These are phyloP conservation scores for Dryas alaskensis DNA, from an alignment of 306 rosid species.

Conservation along the genomic window DNA sequence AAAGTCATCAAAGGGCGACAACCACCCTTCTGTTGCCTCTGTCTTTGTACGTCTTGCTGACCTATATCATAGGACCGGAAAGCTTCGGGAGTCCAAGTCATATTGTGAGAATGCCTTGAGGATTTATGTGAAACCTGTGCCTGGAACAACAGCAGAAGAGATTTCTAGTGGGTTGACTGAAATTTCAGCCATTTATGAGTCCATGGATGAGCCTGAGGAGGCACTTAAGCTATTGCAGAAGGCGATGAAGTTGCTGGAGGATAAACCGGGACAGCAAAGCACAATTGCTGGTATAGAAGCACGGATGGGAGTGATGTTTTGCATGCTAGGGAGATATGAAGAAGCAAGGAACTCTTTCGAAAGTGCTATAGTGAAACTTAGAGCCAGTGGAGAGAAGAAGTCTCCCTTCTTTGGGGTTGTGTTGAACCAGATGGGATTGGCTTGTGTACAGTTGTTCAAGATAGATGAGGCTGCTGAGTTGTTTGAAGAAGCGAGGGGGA, in stretches of 20 bases:
- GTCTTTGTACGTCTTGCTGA: conserved; percentile 95
- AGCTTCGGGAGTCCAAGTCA: conserved; percentile 91
- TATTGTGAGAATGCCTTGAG: conserved; percentile 92
- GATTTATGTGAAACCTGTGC: conserved; percentile 90
- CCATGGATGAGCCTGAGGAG: conserved; percentile 93
- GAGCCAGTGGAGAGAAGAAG: conserved; percentile 93
- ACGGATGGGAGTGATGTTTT: conserved; percentile 95
- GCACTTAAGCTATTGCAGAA: conserved; percentile 78
- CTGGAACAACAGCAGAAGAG: conserved; percentile 89
- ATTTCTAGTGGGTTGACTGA: conserved; percentile 88
- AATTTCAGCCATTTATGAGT: conserved; percentile 89
- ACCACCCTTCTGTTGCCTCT: conserved; percentile 88
- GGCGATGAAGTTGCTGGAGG: conserved; percentile 91
- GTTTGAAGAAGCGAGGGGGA: conserved; percentile 94
- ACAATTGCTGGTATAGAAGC: conserved; percentile 96
- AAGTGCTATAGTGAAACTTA: conserved; percentile 77
- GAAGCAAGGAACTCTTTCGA: conserved; percentile 79
- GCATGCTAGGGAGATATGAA: conserved; percentile 80
- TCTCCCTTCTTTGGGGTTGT: conserved; percentile 97
- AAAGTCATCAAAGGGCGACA: conserved; percentile 86
- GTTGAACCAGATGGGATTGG: conserved; percentile 97
- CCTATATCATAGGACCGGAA: conserved; percentile 90
- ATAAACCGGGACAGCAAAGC: conserved; percentile 97
- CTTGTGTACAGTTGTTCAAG: conserved; percentile 94
- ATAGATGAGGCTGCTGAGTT: conserved; percentile 95